These are phyloP conservation scores for Saturnispora quitensis DNA, from an alignment of 805 yeast species.

Conservation along the genomic window DNA sequence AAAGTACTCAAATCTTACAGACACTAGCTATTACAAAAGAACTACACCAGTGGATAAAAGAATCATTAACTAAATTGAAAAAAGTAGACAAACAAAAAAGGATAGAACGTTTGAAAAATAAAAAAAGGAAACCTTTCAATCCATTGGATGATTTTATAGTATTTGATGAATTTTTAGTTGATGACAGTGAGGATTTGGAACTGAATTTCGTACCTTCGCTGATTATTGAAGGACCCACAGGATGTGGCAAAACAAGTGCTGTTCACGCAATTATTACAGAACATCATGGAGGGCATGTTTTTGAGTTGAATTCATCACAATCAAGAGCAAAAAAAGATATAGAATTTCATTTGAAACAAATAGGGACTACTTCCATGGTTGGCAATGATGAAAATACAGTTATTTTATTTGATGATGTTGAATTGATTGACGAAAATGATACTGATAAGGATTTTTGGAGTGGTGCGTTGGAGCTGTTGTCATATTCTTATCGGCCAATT, in stretches of 20 bases:
- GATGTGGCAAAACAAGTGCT: conserved; percentile 72
- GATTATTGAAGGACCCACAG: conserved; percentile 60
- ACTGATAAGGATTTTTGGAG: conserved; percentile 73
- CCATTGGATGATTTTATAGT: conserved; percentile 32
- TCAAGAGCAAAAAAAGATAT: conserved; percentile 67
- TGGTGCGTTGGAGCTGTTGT: conserved; percentile 51
- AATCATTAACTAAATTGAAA: conserved; percentile 29
- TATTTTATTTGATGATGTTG: conserved; percentile 79
- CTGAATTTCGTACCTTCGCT: conserved; percentile 46
- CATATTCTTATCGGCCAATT: conserved; percentile 28
- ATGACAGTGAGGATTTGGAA: conserved; percentile 30
- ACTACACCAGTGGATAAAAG: conserved; percentile 33
- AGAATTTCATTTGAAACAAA: conserved; percentile 55
- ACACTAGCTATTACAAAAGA: conserved; percentile 17
- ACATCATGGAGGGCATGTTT: conserved; percentile 54
- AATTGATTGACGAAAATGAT: conserved; percentile 60
- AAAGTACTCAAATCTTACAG: conserved; percentile 29
- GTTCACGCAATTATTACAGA: conserved; percentile 59
- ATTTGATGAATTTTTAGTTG: conserved; percentile 18
- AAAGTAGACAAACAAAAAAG: conserved; percentile 25
- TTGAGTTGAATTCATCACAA: conserved; percentile 74
- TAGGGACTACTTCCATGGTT: conserved; percentile 77
- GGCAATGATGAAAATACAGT: conserved; percentile 47
- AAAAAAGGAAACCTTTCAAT: conserved; percentile 12
- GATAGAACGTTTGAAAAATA: conserved; percentile 14